A percentile compares a stretch with the other conserved stretches of the same genome.
These are phyloP conservation scores for Phytophthora boehmeriae DNA, from an alignment of 352 stramenopile species.

Conservation along the genomic window DNA sequence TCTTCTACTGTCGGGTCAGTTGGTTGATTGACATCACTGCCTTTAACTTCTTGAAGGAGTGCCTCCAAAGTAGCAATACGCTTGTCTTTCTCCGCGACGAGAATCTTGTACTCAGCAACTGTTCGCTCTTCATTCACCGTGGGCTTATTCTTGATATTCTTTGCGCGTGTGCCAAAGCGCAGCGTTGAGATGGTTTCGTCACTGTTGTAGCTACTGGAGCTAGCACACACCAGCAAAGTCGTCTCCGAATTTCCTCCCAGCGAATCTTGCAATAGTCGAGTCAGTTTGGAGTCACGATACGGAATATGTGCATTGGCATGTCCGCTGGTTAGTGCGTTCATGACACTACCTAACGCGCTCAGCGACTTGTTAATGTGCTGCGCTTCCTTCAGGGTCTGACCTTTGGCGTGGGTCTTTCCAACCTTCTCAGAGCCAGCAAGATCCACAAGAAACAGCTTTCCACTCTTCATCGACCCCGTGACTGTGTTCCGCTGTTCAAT, in stretches of 20 bases:
- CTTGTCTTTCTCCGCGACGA: conserved; percentile 64
- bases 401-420: conserved; percentile 87
- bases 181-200: conserved; percentile 80
- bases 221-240: conserved; percentile 71
- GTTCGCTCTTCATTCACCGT: conserved; percentile 92
- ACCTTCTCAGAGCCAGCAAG: conserved; percentile 82
- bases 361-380: conserved; percentile 93
- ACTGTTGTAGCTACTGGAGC: conserved; percentile 65
- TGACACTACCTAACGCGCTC: conserved; percentile 89
- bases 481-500: conserved; percentile 87
- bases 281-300: conserved; percentile 91
- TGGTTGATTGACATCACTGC: conserved; percentile 22
- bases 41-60: conserved; percentile 33
- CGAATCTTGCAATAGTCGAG: conserved; percentile 84
- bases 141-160: conserved; percentile 83
- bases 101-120: conserved; percentile 70
- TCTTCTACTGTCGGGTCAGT: conserved; percentile 44
- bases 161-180: conserved; percentile 75
- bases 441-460: conserved; percentile 94
- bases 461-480: conserved; percentile 71
- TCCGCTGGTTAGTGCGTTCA: conserved; percentile 87
- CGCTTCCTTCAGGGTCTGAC: conserved; percentile 89
- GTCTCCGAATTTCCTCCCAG: conserved; percentile 83
- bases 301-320: conserved; percentile 91
- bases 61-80: conserved; percentile 49